Conservation (phyloP, 75 land plant genomes). For the Selaginella moellendorffii region DNA sequence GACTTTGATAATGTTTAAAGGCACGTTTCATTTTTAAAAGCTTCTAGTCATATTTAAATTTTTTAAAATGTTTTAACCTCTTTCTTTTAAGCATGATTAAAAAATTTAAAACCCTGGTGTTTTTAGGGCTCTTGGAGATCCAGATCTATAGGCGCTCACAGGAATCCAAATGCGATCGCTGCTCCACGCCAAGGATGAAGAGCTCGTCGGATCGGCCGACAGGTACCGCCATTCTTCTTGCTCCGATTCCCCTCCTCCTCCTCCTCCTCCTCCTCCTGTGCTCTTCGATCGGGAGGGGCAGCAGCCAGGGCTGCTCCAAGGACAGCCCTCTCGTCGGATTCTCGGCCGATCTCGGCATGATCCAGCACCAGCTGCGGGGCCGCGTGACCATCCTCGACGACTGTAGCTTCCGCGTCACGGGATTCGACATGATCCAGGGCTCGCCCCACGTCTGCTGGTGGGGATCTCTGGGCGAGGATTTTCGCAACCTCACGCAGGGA, state of each 20-base stretch:
- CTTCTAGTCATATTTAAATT: no score
- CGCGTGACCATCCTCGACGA: constrained; percentile 43
- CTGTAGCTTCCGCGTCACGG: constrained; percentile 50
- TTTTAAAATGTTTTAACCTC: no score
- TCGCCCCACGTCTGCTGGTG: constrained; percentile 52
- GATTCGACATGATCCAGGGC: constrained; percentile 79
- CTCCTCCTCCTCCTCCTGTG: neutral
- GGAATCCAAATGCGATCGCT: neutral
- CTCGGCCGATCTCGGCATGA: constrained; percentile 65
- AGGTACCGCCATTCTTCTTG: neutral
- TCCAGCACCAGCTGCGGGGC: constrained; percentile 90
- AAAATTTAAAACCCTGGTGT: neutral
- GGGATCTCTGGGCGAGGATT: constrained; percentile 56
- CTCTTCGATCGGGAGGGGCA: neutral
- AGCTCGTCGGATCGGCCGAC: neutral
- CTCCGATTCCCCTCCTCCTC: no score
- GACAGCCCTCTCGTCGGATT: constrained; percentile 33
- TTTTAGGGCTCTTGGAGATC: neutral
- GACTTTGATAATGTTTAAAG: no score
- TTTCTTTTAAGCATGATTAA: neutral
- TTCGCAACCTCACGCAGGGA: constrained; percentile 51
- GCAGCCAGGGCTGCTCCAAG: constrained; percentile 20
- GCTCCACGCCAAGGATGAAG: neutral
- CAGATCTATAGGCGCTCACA: neutral
- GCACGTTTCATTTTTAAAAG: no score